Conservation (phyloP, 2,329 filamentous ascomycete species). For the Aureobasidium sp. region DNA sequence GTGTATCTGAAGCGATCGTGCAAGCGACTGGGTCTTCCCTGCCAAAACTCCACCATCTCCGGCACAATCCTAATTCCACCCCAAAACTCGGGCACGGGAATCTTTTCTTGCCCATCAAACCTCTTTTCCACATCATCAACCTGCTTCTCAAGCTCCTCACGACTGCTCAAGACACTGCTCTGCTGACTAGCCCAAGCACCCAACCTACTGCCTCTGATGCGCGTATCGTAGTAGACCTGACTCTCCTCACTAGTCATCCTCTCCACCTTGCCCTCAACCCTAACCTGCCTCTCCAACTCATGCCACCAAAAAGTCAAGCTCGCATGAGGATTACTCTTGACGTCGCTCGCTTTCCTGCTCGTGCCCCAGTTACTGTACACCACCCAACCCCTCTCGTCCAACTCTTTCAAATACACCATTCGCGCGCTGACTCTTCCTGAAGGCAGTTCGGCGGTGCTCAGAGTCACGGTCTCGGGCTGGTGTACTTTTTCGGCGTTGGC, state of each 20-base stretch:
- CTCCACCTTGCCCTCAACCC: constrained; percentile 71
- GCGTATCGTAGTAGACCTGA: constrained; percentile 53
- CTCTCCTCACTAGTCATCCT: constrained; percentile 63
- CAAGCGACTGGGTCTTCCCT: constrained; percentile 78
- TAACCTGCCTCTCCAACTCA: constrained; percentile 75
- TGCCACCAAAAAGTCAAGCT: constrained; percentile 88
- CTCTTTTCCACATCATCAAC: constrained; percentile 66
- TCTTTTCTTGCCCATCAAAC: constrained; percentile 67
- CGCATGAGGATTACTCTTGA: constrained; percentile 66
- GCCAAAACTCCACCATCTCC: constrained; percentile 88
- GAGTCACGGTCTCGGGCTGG: constrained; percentile 79
- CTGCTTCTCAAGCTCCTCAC: constrained; percentile 64
- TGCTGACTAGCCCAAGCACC: constrained; percentile 93
- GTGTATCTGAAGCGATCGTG: constrained; percentile 91
- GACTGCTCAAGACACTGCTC: constrained; percentile 63
- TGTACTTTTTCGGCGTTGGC: constrained; percentile 54
- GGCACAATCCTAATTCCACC: constrained; percentile 81
- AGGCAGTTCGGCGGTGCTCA: constrained; percentile 77
- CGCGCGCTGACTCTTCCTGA: constrained; percentile 77
- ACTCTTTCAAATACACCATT: constrained; percentile 90
- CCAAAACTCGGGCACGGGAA: constrained; percentile 92
- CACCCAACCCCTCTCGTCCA: constrained; percentile 75
- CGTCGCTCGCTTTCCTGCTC: constrained; percentile 57
- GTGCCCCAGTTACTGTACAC: constrained; percentile 91
- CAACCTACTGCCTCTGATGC: constrained; percentile 70